Evolutionary conservation across 2,329 filamentous ascomycete species (phyloP).

Genomic region (Mycosphaerelloides madeirae): DNA sequence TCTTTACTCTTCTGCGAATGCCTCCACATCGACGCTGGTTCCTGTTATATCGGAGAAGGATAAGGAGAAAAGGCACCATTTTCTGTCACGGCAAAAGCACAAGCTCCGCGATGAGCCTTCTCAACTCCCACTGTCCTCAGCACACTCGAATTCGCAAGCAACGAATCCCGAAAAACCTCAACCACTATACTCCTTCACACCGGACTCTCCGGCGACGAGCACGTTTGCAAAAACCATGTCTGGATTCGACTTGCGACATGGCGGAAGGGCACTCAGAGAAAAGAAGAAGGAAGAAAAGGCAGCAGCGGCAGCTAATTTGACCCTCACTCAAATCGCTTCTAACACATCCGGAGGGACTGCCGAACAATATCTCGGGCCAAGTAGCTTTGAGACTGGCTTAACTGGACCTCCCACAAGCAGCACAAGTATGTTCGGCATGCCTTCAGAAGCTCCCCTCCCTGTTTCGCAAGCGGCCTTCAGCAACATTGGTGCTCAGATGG

Average conservation of each 20-base stretch:
- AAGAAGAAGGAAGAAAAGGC: slow-evolving; percentile 58
- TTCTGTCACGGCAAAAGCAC: slow-evolving; percentile 72
- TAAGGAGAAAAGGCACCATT: slow-evolving; percentile 74
- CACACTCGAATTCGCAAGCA: slow-evolving; percentile 69
- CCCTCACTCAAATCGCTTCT: slow-evolving; percentile 28
- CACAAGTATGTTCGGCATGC: slow-evolving; percentile 30
- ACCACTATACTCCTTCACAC: slow-evolving; percentile 75
- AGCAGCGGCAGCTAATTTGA: slow-evolving; percentile 32
- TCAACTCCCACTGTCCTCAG: slow-evolving; percentile 67
- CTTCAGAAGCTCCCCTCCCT: slow-evolving; percentile 28
- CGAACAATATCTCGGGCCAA: slow-evolving; percentile 25
- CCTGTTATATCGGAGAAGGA: slow-evolving; percentile 56
- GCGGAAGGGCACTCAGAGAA: slow-evolving; percentile 69
- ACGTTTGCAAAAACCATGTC: slow-evolving; percentile 79
- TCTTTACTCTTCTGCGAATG: slow-evolving; percentile 70
- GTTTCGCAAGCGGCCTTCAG: slow-evolving; percentile 38
- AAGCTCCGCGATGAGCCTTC: slow-evolving; percentile 65
- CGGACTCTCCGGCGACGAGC: slow-evolving; percentile 64
- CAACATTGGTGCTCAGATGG: slow-evolving; percentile 44
- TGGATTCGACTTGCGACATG: slow-evolving; percentile 72
- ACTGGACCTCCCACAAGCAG: slow-evolving; percentile 26
- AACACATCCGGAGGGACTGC: slow-evolving; percentile 27
- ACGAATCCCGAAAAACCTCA: slow-evolving; percentile 70
- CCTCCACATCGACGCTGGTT: slow-evolving; percentile 71
- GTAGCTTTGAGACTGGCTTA: slow-evolving; percentile 22